Base-by-base conservation (phyloP, 78 protist genomes). In the Dictyostelium intermedium region DNA sequence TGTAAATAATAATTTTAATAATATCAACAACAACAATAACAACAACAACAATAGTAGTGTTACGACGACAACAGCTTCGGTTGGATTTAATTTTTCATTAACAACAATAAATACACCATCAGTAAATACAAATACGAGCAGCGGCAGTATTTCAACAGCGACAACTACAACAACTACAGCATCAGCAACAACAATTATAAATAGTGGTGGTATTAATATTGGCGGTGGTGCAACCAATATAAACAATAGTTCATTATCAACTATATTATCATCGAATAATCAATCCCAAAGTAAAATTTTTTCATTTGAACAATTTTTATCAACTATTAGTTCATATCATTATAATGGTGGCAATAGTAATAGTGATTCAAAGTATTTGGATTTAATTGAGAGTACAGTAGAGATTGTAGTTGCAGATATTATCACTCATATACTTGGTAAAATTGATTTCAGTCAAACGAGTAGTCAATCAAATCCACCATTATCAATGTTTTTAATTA, bases 371-470 rank as follows among this genome's bases (percentile, higher is more conserved):
- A 89, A 89, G 5, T 89, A 89, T 43, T 34, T 89, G 7, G 93
- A 89, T 50, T 78, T 89, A 14, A 89, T 89, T 13, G 93, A 89
- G 27, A 43, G 74, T 10, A 89, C 93, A 0, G 74, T 89, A 5
- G 93, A 89, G 56, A 89, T 89, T 66, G 93, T 89, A 5, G 93
- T 89, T 2, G 93, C 93, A 23, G 93, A 89, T 32, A 80, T 89
- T 5, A 89, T 89, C 18, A 89, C 93, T 3, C 93, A 89, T 9
- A 80, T 89, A 25, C 82, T 89, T 5, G 93, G 93, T 50, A 82
- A 82, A 82, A 47, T 82, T 14, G 85, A 82, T 56, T 56, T 82
- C 25, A 30, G n/a, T 34, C 41, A 30, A 35, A n/a, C 30, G 6
- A 4, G 43, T 10, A 41, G 39, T 20, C 8, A 14, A n/a, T 35